These are phyloP conservation scores for Pichia norvegensis DNA, from an alignment of 1,139 yeast species.

Conservation along the genomic window DNA sequence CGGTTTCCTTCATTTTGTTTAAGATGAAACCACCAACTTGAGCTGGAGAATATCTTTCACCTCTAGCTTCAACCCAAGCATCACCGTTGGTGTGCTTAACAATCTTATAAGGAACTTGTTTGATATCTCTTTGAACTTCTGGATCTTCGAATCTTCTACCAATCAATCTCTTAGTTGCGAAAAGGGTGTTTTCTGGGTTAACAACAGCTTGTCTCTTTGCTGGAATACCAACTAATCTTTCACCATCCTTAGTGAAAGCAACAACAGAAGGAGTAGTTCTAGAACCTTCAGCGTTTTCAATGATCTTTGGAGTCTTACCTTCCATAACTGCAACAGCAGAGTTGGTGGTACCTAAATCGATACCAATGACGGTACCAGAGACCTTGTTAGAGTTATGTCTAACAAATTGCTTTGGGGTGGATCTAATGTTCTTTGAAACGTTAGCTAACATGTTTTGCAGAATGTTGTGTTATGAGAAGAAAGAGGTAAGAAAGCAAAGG, in stretches of 20 bases:
- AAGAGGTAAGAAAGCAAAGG: not conserved
- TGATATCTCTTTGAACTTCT: slow-evolving; percentile 94
- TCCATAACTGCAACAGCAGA: slow-evolving; percentile 98
- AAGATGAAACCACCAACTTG: slow-evolving; percentile 96
- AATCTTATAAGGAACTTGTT: slow-evolving; percentile 95
- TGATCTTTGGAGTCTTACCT: slow-evolving; percentile 92
- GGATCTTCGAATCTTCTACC: slow-evolving; percentile 96
- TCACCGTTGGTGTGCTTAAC: slow-evolving; percentile 95
- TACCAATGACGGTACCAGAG: slow-evolving; percentile 86
- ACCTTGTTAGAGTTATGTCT: slow-evolving; percentile 49
- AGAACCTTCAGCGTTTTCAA: slow-evolving; percentile 97
- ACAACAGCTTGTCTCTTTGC: slow-evolving; percentile 99
- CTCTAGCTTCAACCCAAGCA: slow-evolving; percentile 98
- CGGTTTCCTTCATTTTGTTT: slow-evolving; percentile 96
- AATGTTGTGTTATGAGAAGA: not conserved
- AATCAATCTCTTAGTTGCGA: slow-evolving; percentile 96
- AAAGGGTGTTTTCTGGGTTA: slow-evolving; percentile 95
- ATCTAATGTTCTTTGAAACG: slow-evolving; percentile 28
- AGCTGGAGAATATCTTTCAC: slow-evolving; percentile 89
- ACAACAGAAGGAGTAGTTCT: slow-evolving; percentile 98
- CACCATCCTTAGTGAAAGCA: slow-evolving; percentile 95
- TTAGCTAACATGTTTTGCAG: slow-evolving; percentile 23
- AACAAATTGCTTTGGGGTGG: slow-evolving; percentile 22
- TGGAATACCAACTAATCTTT: slow-evolving; percentile 94
- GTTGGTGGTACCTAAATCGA: slow-evolving; percentile 98